Evolutionary conservation across 1,139 yeast genomes (phyloP).

Genomic region (Yarrowia galli): DNA sequence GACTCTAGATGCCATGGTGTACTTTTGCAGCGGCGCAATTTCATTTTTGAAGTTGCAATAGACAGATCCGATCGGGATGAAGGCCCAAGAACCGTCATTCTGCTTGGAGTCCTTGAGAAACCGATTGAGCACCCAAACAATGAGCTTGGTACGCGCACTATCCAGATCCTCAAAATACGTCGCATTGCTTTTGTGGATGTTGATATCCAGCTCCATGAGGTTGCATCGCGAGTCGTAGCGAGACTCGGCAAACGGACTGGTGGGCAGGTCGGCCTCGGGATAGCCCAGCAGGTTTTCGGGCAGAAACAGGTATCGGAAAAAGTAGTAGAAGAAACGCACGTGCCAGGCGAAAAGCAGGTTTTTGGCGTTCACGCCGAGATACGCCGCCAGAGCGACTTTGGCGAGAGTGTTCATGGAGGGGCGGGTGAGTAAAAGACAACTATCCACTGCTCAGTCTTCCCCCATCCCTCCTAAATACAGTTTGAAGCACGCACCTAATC

Average conservation of each 20-base stretch:
- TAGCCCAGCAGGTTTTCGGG: slow-evolving; percentile 43
- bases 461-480: slow-evolving; percentile 10
- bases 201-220: slow-evolving; percentile 82
- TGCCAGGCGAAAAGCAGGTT: slow-evolving; percentile 74
- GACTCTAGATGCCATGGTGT: slow-evolving; percentile 63
- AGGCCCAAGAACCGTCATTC: slow-evolving; percentile 63
- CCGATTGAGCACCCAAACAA: slow-evolving; percentile 59
- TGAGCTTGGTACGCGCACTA: slow-evolving; percentile 71
- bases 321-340: slow-evolving; percentile 63
- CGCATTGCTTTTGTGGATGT: slow-evolving; percentile 84
- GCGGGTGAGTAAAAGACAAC: no score
- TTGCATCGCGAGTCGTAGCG: slow-evolving; percentile 66
- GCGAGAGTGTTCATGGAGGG: slow-evolving; percentile 15
- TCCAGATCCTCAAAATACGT: slow-evolving; percentile 88
- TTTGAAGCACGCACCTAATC: neutral
- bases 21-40: slow-evolving; percentile 69
- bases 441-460: neutral
- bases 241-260: slow-evolving; percentile 56
- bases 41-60: slow-evolving; percentile 74
- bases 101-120: slow-evolving; percentile 49
- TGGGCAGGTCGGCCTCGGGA: slow-evolving; percentile 41
- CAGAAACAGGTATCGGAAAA: slow-evolving; percentile 49
- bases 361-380: slow-evolving; percentile 53
- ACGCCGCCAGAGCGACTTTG: slow-evolving; percentile 32
- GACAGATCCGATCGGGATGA: slow-evolving; percentile 79